Percentiles rank a stretch among this genome's conserved stretches.
phyloP scores from a whole-genome alignment of 2,329 filamentous ascomycete species.

The Verticillium nubilum region DNA sequence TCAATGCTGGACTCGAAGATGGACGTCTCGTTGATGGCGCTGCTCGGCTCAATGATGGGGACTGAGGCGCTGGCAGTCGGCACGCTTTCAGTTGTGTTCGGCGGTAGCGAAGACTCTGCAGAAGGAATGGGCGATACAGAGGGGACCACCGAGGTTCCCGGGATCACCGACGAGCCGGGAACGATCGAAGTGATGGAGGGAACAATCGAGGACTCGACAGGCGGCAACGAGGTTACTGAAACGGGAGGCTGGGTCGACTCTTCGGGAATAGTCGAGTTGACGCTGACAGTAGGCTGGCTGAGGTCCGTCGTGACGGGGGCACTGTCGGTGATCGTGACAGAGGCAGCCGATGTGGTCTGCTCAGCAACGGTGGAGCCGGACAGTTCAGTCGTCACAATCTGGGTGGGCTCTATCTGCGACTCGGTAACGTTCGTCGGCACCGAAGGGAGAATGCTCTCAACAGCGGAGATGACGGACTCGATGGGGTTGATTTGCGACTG shows the following conservation, averaged over 20 bases:
- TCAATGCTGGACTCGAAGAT: not conserved
- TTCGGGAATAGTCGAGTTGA: slow-evolving; percentile 3
- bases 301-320: not conserved
- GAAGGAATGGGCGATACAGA: not conserved
- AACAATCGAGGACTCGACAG: not conserved
- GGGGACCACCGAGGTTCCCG: not conserved
- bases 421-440: not conserved
- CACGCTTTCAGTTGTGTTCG: slow-evolving; percentile 1
- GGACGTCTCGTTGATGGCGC: slow-evolving; percentile 6
- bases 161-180: not conserved
- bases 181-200: not conserved
- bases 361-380: slow-evolving; percentile 7
- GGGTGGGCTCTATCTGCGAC: not conserved
- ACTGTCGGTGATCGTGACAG: not conserved
- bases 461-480: not conserved
- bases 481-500: slow-evolving; percentile 4
- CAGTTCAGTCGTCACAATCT: slow-evolving; percentile 3
- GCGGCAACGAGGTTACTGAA: slow-evolving; percentile 4
- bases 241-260: slow-evolving; percentile 6
- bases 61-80: slow-evolving; percentile 3
- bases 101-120: not conserved
- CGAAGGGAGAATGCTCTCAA: not conserved
- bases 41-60: not conserved
- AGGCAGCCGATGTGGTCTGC: not conserved
- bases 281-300: slow-evolving; percentile 5